A percentile compares a stretch with the other conserved stretches of the same genome.
These are phyloP conservation scores for Cordyceps militaris DNA, from an alignment of 2,329 filamentous ascomycete genomes.

Conservation along the genomic window DNA sequence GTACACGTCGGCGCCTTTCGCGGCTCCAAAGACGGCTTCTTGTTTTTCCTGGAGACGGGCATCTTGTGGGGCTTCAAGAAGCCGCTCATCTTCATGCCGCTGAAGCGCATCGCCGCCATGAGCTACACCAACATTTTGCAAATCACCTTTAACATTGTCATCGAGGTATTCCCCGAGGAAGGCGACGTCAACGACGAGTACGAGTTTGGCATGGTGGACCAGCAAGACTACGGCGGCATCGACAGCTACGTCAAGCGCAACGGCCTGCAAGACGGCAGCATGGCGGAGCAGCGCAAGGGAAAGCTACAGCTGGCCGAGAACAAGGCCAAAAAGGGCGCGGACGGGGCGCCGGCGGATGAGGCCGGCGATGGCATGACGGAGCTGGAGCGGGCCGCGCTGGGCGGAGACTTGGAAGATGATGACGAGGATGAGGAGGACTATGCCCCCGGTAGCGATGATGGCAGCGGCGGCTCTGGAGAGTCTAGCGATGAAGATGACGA, in stretches of 20 bases:
- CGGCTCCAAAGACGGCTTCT: conserved; percentile 60
- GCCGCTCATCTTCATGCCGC: conserved; percentile 56
- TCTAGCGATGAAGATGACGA: conserved; percentile 47
- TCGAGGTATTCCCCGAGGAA: conserved; percentile 49
- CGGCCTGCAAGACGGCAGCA: conserved; percentile 57
- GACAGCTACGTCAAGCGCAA: conserved; percentile 57
- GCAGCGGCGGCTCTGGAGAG: conserved; percentile 49
- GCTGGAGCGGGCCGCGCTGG: conserved; percentile 42
- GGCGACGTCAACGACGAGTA: conserved; percentile 50
- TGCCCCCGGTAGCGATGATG: conserved; percentile 53
- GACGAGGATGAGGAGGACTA: conserved; percentile 58
- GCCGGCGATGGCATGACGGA: conserved; percentile 37
- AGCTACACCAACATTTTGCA: conserved; percentile 62
- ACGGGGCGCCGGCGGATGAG: conserved; percentile 28
- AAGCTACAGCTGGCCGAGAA: conserved; percentile 58
- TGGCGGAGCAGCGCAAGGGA: conserved; percentile 60
- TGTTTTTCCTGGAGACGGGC: conserved; percentile 60
- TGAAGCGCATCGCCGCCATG: conserved; percentile 53
- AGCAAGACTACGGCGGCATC: conserved; percentile 59
- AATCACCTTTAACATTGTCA: conserved; percentile 60
- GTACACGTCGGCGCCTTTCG: conserved; percentile 61
- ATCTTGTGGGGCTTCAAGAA: conserved; percentile 68
- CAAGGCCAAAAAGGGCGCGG: conserved; percentile 38
- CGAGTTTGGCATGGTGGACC: conserved; percentile 63
- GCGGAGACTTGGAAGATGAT: conserved; percentile 53